Conservation (phyloP, 2,329 filamentous ascomycete species). For the Ampelomyces quisqualis region DNA sequence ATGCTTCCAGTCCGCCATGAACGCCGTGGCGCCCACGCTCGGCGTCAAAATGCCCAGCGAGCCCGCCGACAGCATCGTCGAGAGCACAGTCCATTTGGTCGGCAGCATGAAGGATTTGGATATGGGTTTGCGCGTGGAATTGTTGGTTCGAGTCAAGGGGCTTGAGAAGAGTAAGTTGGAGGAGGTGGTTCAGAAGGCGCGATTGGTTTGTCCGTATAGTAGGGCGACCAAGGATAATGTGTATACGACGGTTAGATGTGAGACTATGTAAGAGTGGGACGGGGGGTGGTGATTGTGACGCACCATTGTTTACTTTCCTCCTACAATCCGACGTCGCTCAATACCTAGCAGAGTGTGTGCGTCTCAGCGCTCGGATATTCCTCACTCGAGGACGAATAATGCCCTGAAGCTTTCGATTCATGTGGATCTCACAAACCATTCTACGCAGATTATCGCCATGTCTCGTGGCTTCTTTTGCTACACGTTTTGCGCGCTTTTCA, state of each 20-base stretch:
- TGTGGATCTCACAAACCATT: too few relatives aligned
- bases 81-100: constrained; percentile 49
- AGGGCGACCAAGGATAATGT: constrained; percentile 41
- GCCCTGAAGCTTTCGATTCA: too few relatives aligned
- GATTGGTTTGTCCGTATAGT: constrained; percentile 40
- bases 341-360: too few relatives aligned
- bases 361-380: too few relatives aligned
- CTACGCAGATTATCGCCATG: too few relatives aligned
- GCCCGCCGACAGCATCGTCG: constrained; percentile 44
- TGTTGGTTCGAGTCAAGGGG: constrained; percentile 41
- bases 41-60: constrained; percentile 47
- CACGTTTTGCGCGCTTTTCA: too few relatives aligned
- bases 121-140: constrained; percentile 48
- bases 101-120: constrained; percentile 50
- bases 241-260: constrained; percentile 20
- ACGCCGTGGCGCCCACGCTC: constrained; percentile 44
- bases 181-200: constrained; percentile 40
- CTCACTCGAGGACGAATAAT: too few relatives aligned
- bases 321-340: too few relatives aligned
- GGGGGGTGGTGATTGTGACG: background rate
- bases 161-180: constrained; percentile 39
- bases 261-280: constrained; percentile 28
- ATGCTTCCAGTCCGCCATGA: constrained; percentile 53
- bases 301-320: too few relatives aligned
- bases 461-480: too few relatives aligned